Evolutionary conservation across 1,139 yeast species (phyloP).

Genomic region (Wickerhamomyces sp.): DNA sequence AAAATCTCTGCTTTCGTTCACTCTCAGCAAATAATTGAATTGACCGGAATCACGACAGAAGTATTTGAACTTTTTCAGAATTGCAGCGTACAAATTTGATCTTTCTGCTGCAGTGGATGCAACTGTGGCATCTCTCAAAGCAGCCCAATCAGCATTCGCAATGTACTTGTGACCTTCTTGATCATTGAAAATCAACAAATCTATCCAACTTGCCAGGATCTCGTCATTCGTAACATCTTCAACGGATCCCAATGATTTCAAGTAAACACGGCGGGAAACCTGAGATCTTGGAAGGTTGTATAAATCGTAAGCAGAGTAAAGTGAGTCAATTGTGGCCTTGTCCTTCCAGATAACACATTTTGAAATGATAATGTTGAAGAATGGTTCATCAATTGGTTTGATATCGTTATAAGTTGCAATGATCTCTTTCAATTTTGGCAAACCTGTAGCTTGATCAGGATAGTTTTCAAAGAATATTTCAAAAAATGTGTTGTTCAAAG

Average conservation of each 20-base stretch:
- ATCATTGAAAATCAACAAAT: constrained; percentile 50
- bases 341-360: constrained; percentile 68
- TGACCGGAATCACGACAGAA: constrained; percentile 43
- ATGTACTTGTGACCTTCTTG: constrained; percentile 50
- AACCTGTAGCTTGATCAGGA: constrained; percentile 56
- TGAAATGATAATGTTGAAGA: constrained; percentile 72
- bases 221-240: constrained; percentile 46
- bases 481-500: constrained; percentile 67
- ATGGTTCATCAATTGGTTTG: constrained; percentile 64
- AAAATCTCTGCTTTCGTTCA: constrained; percentile 1
- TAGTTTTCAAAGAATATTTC: constrained; percentile 59
- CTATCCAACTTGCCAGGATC: constrained; percentile 58
- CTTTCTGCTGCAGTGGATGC: constrained; percentile 40
- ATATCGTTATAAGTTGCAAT: constrained; percentile 53
- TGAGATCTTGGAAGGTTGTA: constrained; percentile 58
- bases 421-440: constrained; percentile 48
- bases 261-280: constrained; percentile 69
- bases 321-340: constrained; percentile 48
- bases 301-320: constrained; percentile 49
- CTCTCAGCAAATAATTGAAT: constrained; percentile 21
- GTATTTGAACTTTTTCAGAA: constrained; percentile 47
- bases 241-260: constrained; percentile 70
- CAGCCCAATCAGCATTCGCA: constrained; percentile 87
- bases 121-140: constrained; percentile 73
- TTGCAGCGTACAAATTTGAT: constrained; percentile 50